Evolutionary conservation across 2,329 filamentous ascomycete species (phyloP).

Genomic region (Microdochium nivale): DNA sequence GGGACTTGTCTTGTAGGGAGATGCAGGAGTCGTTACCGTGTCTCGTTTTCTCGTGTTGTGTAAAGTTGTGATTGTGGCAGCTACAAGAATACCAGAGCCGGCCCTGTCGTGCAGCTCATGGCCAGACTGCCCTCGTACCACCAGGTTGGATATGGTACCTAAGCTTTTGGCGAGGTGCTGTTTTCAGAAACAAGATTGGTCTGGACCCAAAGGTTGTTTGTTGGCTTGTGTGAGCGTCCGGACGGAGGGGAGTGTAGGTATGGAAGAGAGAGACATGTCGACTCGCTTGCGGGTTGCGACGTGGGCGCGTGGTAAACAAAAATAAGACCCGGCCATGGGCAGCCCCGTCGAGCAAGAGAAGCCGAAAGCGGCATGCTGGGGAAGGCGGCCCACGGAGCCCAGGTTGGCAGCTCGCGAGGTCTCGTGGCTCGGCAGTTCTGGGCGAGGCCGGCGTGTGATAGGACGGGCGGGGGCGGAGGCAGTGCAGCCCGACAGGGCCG

Average conservation of each 20-base stretch:
- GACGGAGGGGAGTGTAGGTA: neutral
- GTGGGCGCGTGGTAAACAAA: neutral
- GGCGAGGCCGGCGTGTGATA: neutral
- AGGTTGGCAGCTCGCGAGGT: neutral
- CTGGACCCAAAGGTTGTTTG: neutral
- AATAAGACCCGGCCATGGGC: neutral
- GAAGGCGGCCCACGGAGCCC: neutral
- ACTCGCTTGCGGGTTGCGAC: neutral
- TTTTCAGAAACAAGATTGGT: neutral
- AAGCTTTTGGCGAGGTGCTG: neutral
- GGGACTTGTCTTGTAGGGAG: neutral
- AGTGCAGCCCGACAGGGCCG: neutral
- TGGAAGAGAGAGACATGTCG: neutral
- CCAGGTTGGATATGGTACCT: neutral
- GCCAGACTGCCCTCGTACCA: neutral
- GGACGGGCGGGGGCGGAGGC: neutral
- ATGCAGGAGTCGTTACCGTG: neutral
- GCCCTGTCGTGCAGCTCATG: too few relatives aligned
- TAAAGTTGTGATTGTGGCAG: too few relatives aligned
- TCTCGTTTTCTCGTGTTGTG: too few relatives aligned
- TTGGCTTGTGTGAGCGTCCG: neutral
- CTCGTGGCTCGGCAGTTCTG: neutral
- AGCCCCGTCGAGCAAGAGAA: neutral
- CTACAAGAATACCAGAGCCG: too few relatives aligned
- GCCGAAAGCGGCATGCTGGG: neutral